A percentile compares a stretch with the other conserved stretches of the same genome.
These are phyloP conservation scores for Acacia crassicarpa DNA, from an alignment of 306 rosid species.

Conservation along the genomic window DNA sequence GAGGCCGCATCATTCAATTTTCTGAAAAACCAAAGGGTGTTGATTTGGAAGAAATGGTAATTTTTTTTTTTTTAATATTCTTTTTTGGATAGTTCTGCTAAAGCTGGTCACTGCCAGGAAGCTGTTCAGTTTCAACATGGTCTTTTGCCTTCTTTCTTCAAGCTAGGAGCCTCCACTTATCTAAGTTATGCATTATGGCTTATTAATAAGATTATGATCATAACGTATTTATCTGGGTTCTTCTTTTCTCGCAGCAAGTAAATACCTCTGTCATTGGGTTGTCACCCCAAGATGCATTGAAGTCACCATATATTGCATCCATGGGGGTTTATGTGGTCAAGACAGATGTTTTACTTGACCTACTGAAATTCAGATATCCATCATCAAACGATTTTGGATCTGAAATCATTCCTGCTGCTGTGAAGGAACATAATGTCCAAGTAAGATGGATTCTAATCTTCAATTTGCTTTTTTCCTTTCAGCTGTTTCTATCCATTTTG, in stretches of 20 bases:
- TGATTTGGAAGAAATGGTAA: conserved; percentile 82
- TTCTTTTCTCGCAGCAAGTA: conserved; percentile 58
- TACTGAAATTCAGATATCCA: conserved; percentile 74
- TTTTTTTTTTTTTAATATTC: conserved; percentile 4
- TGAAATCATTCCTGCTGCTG: conserved; percentile 90
- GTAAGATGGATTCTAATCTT: conserved; percentile 47
- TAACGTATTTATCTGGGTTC: neutral
- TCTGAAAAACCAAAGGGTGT: conserved; percentile 77
- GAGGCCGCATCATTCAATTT: conserved; percentile 69
- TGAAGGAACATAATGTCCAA: conserved; percentile 70
- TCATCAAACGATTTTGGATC: conserved; percentile 90
- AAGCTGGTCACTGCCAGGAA: conserved; percentile 3
- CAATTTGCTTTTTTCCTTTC: neutral
- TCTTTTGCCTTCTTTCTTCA: conserved; percentile 9
- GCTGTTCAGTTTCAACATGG: neutral
- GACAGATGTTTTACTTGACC: conserved; percentile 69
- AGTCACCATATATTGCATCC: conserved; percentile 79
- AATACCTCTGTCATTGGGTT: conserved; percentile 77
- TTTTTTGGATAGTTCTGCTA: conserved; percentile 11
- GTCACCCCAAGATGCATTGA: conserved; percentile 61
- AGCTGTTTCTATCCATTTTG: conserved; percentile 14
- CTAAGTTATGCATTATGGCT: neutral
- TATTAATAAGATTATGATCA: conserved; percentile 1
- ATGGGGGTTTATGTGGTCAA: conserved; percentile 94
- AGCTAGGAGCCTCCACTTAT: neutral